These are phyloP conservation scores for Toxoplasma gondii DNA, from an alignment of 169 alveolate genomes.

Conservation along the genomic window DNA sequence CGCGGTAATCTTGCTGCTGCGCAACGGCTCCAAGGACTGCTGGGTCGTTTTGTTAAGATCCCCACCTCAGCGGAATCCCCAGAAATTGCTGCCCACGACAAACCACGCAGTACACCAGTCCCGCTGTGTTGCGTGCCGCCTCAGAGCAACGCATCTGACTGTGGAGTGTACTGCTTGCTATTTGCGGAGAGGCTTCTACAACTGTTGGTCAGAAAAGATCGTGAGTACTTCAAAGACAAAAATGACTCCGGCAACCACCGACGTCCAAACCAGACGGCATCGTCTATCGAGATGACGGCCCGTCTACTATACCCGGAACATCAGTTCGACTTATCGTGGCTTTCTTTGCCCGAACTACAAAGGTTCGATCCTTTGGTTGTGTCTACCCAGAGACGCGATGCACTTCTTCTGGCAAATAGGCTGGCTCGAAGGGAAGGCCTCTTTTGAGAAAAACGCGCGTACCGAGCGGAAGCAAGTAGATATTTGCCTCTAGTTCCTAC, in stretches of 20 bases:
- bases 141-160: conserved; percentile 1
- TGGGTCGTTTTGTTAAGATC: not conserved
- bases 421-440: not conserved
- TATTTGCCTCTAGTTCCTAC: too few species aligned
- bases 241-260: not conserved
- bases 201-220: not conserved
- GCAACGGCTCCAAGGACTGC: not conserved
- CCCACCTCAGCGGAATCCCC: not conserved
- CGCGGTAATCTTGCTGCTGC: not conserved
- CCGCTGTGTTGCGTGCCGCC: not conserved
- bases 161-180: not conserved
- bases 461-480: too few species aligned
- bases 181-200: not conserved
- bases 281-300: not conserved
- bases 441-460: too few species aligned
- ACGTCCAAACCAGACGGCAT: not conserved
- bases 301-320: not conserved
- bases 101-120: not conserved
- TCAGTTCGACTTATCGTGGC: not conserved
- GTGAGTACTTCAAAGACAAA: not conserved
- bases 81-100: not conserved
- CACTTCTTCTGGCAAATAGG: not conserved
- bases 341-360: not conserved
- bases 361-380: not conserved
- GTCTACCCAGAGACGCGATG: not conserved